phyloP scores from a whole-genome alignment of 495 filamentous ascomycete species.

The Tuber borchii region DNA sequence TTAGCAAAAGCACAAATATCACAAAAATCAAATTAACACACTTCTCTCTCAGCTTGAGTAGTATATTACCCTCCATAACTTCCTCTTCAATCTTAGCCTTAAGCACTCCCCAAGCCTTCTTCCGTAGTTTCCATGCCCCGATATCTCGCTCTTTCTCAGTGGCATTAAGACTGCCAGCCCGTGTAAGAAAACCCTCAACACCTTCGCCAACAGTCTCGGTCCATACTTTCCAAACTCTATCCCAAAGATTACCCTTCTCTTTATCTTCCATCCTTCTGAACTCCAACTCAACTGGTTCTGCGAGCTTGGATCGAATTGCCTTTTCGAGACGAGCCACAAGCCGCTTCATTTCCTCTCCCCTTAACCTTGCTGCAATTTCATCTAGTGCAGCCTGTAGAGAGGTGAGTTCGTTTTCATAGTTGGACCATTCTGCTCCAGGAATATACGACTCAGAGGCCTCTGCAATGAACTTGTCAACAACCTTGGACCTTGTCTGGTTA shows the following conservation, averaged over 20 bases:
- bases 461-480: slow-evolving; percentile 66
- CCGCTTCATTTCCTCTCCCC: slow-evolving; percentile 91
- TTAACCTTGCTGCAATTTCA: slow-evolving; percentile 70
- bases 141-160: slow-evolving; percentile 85
- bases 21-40: slow-evolving; percentile 22
- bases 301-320: slow-evolving; percentile 80
- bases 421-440: slow-evolving; percentile 49
- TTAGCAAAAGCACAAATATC: slow-evolving; percentile 15
- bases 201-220: slow-evolving; percentile 77
- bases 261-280: slow-evolving; percentile 69
- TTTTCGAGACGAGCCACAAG: slow-evolving; percentile 83
- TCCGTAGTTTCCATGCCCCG: slow-evolving; percentile 81
- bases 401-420: slow-evolving; percentile 55
- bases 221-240: slow-evolving; percentile 88
- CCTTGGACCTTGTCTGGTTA: slow-evolving; percentile 66
- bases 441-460: slow-evolving; percentile 69
- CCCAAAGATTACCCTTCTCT: slow-evolving; percentile 83
- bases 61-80: slow-evolving; percentile 91
- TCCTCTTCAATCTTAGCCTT: slow-evolving; percentile 91
- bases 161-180: slow-evolving; percentile 88
- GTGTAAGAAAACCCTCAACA: slow-evolving; percentile 72
- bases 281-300: slow-evolving; percentile 81
- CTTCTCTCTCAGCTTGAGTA: slow-evolving; percentile 93
- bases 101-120: slow-evolving; percentile 89
- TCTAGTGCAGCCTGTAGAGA: slow-evolving; percentile 73